A percentile compares a stretch with the other conserved stretches of the same genome.
Evolutionary conservation across 495 filamentous ascomycete genomes (phyloP).

Genomic region (Pyronema domesticum): DNA sequence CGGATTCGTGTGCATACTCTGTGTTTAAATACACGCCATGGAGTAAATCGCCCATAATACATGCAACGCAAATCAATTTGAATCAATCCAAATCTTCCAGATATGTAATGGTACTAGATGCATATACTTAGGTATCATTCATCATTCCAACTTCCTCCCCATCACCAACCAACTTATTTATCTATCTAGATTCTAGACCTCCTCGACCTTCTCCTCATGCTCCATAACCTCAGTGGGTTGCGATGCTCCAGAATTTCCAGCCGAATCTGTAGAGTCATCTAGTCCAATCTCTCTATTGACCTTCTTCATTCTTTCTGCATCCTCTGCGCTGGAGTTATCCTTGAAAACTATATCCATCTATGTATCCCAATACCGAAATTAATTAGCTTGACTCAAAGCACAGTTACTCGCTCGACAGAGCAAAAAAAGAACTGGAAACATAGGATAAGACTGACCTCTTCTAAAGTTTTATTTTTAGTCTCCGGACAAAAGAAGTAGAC

Average conservation of each 20-base stretch:
- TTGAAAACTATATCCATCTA: conserved; percentile 60
- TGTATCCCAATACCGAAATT: no score
- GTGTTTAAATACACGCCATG: no score
- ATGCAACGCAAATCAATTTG: neutral
- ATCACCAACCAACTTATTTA: no score
- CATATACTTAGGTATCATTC: no score
- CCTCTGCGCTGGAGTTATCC: conserved; percentile 48
- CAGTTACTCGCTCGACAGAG: neutral
- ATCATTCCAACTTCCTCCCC: no score
- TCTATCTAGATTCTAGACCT: neutral
- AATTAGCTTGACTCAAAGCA: conserved; percentile 3
- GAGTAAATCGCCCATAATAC: no score
- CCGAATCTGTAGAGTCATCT: conserved; percentile 8
- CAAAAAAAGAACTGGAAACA: neutral
- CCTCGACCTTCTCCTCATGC: neutral
- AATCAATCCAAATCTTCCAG: neutral
- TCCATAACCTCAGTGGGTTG: neutral
- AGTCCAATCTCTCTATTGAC: conserved; percentile 58
- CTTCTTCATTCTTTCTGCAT: conserved; percentile 52
- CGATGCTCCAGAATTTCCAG: no score
- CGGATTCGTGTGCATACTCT: no score
- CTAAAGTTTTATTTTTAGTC: conserved; percentile 34
- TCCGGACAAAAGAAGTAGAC: conserved; percentile 33
- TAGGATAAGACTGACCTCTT: conserved; percentile 31
- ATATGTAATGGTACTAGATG: neutral